Evolutionary conservation across 805 yeast species (phyloP), one percentile per base, ranked within the genome.

Genomic region (Brettanomyces nanus): DNA sequence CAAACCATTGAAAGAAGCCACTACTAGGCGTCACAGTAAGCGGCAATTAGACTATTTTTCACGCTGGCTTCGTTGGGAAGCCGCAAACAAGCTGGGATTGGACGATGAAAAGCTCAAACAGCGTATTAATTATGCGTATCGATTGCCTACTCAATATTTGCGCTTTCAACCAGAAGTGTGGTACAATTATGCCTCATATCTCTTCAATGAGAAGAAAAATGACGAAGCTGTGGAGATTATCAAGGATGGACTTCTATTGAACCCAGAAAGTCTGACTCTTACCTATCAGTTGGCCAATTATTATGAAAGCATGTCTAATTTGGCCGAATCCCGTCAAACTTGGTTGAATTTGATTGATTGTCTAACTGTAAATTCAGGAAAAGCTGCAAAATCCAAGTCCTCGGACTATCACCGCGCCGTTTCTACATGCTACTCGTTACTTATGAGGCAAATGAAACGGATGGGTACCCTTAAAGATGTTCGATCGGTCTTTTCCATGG

Each of bases 41-140:
- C 58, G 48, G 26, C 81, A 84, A 53, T 48, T 80, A 17, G 56
- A 57, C 2, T 56, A 66, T 18, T 87, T 95, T 92, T 59, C 68
- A 32, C 61, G 66, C 13, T 85, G 96, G 95, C 70, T 87, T 25
- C 68, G 68, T 6, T 83, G 92, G 76, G 97, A 92, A 52, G 70
- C 69, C 46, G 62, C 65, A 31, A 89, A 92, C 56, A 80, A 78
- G 32, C 56, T 89, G 43, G 76, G 74, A 19, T 56, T 83, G 18
- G 64, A 69, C 5, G 75, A 71, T 19, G 74, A 68, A 9, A 50
- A 59, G 5, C 52, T 78, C 19, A 63, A 68, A 20, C 65, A 66
- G 36, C 70, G 97, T 51, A 66, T 87, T 11, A 71, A 70, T 26
- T 84, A 77, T 53, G 81, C 80, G n/a, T 85, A 74, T 56, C 72